Evolutionary conservation across 2,329 filamentous ascomycete species (phyloP).

Genomic region (Cladosporium sp.): DNA sequence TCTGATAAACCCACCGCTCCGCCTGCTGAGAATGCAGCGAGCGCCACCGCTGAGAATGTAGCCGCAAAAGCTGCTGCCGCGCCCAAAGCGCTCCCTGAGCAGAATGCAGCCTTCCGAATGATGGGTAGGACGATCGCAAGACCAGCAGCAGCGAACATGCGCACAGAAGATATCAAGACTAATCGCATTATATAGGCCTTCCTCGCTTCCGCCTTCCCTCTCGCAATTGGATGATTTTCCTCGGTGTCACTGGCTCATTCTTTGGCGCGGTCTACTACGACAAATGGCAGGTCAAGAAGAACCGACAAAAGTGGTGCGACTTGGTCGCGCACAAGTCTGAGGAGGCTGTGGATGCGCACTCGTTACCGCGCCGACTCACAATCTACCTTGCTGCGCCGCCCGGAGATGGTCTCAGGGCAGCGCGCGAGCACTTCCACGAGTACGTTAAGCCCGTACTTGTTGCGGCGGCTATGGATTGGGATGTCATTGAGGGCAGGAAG

Average conservation of each 20-base stretch:
- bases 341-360: conserved; percentile 67
- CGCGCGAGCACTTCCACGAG: conserved; percentile 93
- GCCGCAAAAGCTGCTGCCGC: conserved; percentile 14
- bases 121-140: conserved; percentile 46
- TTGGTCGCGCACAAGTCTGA: conserved; percentile 79
- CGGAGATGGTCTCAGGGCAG: conserved; percentile 73
- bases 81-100: conserved; percentile 39
- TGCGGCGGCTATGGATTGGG: conserved; percentile 88
- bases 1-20: conserved; percentile 5
- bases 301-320: conserved; percentile 80
- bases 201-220: conserved; percentile 86
- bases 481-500: conserved; percentile 85
- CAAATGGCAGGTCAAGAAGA: conserved; percentile 79
- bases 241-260: conserved; percentile 72
- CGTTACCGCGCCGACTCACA: conserved; percentile 78
- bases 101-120: conserved; percentile 71
- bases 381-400: conserved; percentile 83
- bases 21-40: conserved; percentile 10
- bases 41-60: not conserved
- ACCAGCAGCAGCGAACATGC: not conserved
- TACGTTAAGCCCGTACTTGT: conserved; percentile 93
- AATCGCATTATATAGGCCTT: conserved; percentile 53
- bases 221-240: conserved; percentile 97
- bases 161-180: not conserved
- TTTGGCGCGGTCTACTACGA: conserved; percentile 84